These are phyloP conservation scores for Aspergillus brunneoviolaceus DNA, from an alignment of 2,329 filamentous ascomycete species.

Conservation along the genomic window DNA sequence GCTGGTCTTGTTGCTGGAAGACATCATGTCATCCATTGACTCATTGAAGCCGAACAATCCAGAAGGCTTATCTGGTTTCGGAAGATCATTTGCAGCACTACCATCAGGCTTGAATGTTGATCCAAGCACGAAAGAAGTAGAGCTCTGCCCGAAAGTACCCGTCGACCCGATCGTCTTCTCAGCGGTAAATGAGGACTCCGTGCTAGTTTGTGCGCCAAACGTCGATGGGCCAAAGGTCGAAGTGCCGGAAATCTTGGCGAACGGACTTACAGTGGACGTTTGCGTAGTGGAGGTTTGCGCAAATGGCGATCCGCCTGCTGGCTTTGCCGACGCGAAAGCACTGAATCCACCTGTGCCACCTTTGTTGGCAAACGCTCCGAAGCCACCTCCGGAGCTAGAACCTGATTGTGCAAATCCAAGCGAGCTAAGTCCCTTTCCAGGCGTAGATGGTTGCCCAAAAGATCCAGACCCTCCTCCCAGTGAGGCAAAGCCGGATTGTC, in stretches of 20 bases:
- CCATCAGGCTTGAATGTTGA: conserved; percentile 48
- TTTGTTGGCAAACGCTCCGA: conserved; percentile 34
- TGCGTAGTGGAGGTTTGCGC: conserved; percentile 26
- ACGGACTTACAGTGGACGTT: conserved; percentile 24
- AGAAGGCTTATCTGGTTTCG: conserved; percentile 39
- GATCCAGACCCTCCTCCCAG: conserved; percentile 16
- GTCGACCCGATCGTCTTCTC: conserved; percentile 29
- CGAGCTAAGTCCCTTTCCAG: conserved; percentile 24
- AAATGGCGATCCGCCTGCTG: conserved; percentile 27
- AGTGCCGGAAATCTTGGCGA: conserved; percentile 26
- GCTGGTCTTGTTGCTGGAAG: conserved; percentile 32
- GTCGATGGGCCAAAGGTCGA: conserved; percentile 19
- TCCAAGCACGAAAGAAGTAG: conserved; percentile 42
- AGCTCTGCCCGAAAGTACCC: conserved; percentile 29
- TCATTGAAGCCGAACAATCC: conserved; percentile 40
- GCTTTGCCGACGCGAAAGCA: conserved; percentile 26
- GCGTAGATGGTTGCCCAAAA: conserved; percentile 35
- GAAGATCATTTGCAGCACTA: conserved; percentile 39
- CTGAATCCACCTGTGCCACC: conserved; percentile 25
- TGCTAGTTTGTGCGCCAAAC: conserved; percentile 30
- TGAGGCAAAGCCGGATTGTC: conserved; percentile 32
- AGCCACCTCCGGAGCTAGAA: conserved; percentile 30
- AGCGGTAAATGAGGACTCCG: conserved; percentile 27
- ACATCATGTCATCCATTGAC: conserved; percentile 43
- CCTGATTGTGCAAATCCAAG: conserved; percentile 23